Base-by-base conservation (phyloP, 2,329 filamentous ascomycete species). In the Pseudogymnoascus sp. region DNA sequence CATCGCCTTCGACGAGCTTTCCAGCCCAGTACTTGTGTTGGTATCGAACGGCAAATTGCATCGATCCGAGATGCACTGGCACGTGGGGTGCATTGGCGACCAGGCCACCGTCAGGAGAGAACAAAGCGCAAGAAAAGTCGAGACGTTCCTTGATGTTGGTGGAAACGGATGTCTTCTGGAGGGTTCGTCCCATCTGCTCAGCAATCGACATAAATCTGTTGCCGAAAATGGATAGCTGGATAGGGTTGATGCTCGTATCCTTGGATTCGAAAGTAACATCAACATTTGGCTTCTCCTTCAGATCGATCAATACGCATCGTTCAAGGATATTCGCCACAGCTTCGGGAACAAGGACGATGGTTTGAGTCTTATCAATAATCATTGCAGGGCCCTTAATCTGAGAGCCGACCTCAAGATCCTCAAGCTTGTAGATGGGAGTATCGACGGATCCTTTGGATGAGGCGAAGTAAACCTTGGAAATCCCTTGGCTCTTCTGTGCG, bases 361-460 rank as follows among this genome's bases (percentile, higher is more conserved):
- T 97, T 76, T 97, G 93, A 0, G 90, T 93, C 5, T 88, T 87
- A 70, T 93, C 93, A 1, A 91, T 90, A 65, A 96, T 83, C 76
- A 96, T 90, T 0, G 92, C 92, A 0, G 93, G 92, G 0, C 93
- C 92, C 51, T 80, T 78, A 62, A 96, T 80, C n/a, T 85, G 83
- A 65, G 91, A 85, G 1, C 92, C 90, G 6, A 90, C 79, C 1
- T 80, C 77, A 6, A 96, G 79, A 63, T 90, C 83, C 65, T 89
- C 85, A 0, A 96, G 83, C 74, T 89, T 90, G 77, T 91, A 96
- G 61, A 96, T 84, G 0, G 90, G 86, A 0, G 92, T 96, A 13
- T 64, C 37, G 61, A 62, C 61, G 2, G 37, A 31, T 57, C 48
- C 48, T 31, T 57, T 57, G 8, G 48, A 16, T 7, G 48, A 31